Evolutionary conservation across 495 filamentous ascomycete species (phyloP), one percentile per base, ranked within the genome.

Genomic region (Rhypophila decipiens): DNA sequence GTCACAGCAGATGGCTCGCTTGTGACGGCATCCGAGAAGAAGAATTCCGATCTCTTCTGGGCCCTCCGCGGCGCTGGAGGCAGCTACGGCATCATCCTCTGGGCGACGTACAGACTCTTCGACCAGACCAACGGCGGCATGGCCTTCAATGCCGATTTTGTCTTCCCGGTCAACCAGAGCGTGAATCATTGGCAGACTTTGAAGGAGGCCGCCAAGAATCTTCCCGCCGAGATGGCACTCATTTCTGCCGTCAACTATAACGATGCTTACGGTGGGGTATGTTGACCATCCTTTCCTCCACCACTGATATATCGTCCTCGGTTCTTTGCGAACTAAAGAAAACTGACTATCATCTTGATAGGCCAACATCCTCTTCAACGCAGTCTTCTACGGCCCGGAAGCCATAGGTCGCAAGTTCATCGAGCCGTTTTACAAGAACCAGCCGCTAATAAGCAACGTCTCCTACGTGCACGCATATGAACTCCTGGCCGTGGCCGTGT

Each of bases 21-120:
- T 10, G 57, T 67, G 15, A 63, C 58, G 34, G 29, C 61, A 8
- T 70, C 67, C 4, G 49, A 44, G 20, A 67, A 51, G 1, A 54
- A 61, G 44, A 68, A 70, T 47, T 46, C 59, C 36, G 65, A 70
- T 13, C 52, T 68, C 13, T 70, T 66, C 51, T 70, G 65, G 67
- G 67, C 65, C 29, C 36, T 70, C 37, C 56, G 59, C 21, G 67
- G 65, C 5, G 65, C 67, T 0, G 67, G 67, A 24, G 62, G 60
- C 1, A 35, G 17, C 31, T 35, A 12, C 17, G 31, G 31, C 17
- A 15, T 64, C 63, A 63, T 63, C n/a, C 48, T 66, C 11, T 63
- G 63, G 12, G 55, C 63, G 11, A 57, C 55, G 39, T 68, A 58
- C 44, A 56, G 58, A 34, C 57, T 68, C 44, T 57, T 61, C 24